These are phyloP conservation scores for Globisporangium perplexum DNA, from an alignment of 352 stramenopile genomes.

Conservation along the genomic window DNA sequence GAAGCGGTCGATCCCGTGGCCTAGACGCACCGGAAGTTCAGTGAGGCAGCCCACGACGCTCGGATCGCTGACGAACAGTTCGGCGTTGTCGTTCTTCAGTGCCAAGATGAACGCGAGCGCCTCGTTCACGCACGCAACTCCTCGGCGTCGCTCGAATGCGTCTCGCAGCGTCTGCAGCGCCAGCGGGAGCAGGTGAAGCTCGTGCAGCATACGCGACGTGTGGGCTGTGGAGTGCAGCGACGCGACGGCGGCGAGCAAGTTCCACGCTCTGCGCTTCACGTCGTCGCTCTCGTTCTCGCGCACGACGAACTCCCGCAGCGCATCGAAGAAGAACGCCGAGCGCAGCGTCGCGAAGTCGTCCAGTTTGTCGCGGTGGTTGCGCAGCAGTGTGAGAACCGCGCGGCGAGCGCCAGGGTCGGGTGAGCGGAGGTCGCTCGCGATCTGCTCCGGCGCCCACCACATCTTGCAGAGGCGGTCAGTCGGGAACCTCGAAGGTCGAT, in stretches of 20 bases:
- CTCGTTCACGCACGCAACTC: slow-evolving; percentile 1
- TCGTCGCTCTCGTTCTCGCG: neutral
- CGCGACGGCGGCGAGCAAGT: neutral
- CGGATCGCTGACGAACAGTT: neutral
- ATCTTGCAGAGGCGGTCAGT: too few relatives aligned
- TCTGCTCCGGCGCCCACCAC: neutral
- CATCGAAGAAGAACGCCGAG: slow-evolving; percentile 2
- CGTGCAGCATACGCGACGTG: neutral
- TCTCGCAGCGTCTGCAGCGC: slow-evolving; percentile 1
- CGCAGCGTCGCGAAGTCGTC: slow-evolving; percentile 3
- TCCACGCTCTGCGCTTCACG: slow-evolving; percentile 1
- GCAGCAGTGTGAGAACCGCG: neutral
- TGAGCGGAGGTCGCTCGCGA: slow-evolving; percentile 1
- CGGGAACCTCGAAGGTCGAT: too few relatives aligned
- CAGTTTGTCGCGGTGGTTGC: neutral
- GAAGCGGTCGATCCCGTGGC: slow-evolving; percentile 1
- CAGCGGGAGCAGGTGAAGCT: neutral
- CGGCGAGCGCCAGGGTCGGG: neutral
- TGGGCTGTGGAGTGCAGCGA: slow-evolving; percentile 1
- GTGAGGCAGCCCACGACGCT: neutral
- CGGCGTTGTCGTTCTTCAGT: slow-evolving; percentile 1
- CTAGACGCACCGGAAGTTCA: neutral
- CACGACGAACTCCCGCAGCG: neutral
- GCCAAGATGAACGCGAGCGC: slow-evolving; percentile 1
- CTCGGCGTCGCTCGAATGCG: neutral